Evolutionary conservation across 345 rosid genomes (phyloP), one percentile per base, ranked within the genome.

Genomic region (Brassica nigra): DNA sequence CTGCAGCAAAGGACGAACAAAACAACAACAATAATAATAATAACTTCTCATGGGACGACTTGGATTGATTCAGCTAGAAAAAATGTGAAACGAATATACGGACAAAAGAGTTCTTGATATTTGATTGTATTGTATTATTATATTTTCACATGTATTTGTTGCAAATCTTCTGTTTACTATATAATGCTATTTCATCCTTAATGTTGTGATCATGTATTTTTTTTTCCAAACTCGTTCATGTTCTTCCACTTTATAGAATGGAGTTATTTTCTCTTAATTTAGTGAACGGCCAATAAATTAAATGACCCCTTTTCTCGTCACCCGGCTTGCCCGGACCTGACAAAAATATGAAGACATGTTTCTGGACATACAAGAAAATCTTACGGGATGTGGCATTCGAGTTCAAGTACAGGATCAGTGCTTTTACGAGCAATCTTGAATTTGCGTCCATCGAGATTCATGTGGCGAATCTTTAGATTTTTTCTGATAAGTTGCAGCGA

Each of bases 341-440:
- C 52, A 10, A 42, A 18, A 0, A 18, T 18, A 18, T 18, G 10
- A 37, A 57, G 1, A 29, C 73, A 55, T 75, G 49, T 42, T 42
- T 42, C 49, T 42, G 10, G 49, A 42, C 49, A 42, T 14, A 42
- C 57, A 37, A 76, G 66, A 55, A 1, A 76, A 57, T 28, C 30
- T 23, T 66, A 36, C 29, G 3, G 66, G 66, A 66, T 66, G 29
- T 11, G 39, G 30, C 39, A n/a, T 37, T 75, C 66, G 65, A 52
- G 4, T 74, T 65, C 0, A 14, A 20, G 6, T 33, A 7, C 12
- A 31, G 23, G 64, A 65, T 34, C 3, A 1, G 1, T n/a, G 42
- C 15, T 54, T 30, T 63, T 1, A 33, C 64, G 12, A 15, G 4
- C 3, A 16, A 9, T 4, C 7, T 8, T 47, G 6, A 61, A 2